Base-by-base conservation (phyloP, 129 eudicot species). In the Chrysanthemum lavandulifolium region DNA sequence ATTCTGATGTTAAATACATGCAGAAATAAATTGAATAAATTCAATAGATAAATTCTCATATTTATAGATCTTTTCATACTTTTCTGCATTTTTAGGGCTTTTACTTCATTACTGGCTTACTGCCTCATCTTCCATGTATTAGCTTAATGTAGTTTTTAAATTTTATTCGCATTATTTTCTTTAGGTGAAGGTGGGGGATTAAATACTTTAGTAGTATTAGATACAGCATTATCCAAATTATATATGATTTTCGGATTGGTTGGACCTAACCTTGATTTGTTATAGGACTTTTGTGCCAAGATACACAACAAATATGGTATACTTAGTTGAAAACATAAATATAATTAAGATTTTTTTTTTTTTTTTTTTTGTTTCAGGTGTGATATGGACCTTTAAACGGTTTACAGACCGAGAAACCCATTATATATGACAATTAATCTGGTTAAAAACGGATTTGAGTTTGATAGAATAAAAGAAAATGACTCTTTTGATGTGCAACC, bases 241-340 rank as follows among this genome's bases (percentile, higher is more conserved):
- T 10, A 75, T 66, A 47, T 15, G 27, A n/a, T n/a, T n/a, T n/a
- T n/a, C 13, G 73, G 79, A 55, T 66, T 68, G 33, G 79, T 45
- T 75, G 79, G 40, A 67, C 73, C 67, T 56, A 75, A 57, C 58
- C 47, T 75, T 57, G 67, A 67, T 75, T 43, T 10, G 67, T 47
- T 56, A 16, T 12, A 55, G 12, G 80, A 59, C 69, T 60, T 60
- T 69, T 49, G 50, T 31, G 52, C 16, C 58, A 4, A 19, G 55
- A 18, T 45, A 25, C 27, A 40, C 47, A 6, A 33, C 1, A 75
- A 57, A 5, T 36, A 1, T 4, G 45, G 9, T 36, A 36, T 36
- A 36, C 45, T 36, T 36, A 2, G 45, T 36, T 36, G 43, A 33
- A 33, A 33, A 33, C 7, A 33, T 4, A 33, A 33, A 33, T 33